Base-by-base conservation (phyloP, 2,329 filamentous ascomycete species). In the Alternaria conjuncta region DNA sequence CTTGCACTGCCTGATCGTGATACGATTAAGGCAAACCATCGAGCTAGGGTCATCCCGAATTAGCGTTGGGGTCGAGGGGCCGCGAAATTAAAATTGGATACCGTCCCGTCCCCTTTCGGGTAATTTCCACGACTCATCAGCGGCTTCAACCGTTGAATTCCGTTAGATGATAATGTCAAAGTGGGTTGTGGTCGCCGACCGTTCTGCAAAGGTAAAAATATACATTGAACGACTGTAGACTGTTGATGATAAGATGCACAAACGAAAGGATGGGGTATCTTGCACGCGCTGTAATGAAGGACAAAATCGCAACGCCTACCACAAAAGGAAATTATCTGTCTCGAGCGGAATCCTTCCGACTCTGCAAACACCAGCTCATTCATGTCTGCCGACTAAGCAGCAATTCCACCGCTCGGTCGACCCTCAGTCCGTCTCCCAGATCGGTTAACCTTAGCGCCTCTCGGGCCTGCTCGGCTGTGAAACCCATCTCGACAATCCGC, bases 401-500 rank as follows among this genome's bases (percentile, higher is more conserved):
- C 60, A 88, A 71, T 61, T 87, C 84, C 21, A 89, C 84, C 0
- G 88, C 88, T 5, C 84, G 82, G 68, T 88, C 83, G 10, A 87
- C 81, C 60, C 88, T 81, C 65, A 90, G 78, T 1, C 86, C 86
- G 66, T 88, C 86, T 0, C 87, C 88, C 13, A 83, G 84, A 73
- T 90, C 88, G 6, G 87, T 90, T 68, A 85, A 83, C 44, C 84
- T 83, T 18, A 90, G 77, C 18, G 88, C 88, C 70, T 85, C 83
- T 61, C 85, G 84, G 8, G 87, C 87, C 65, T 88, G 82, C 18
- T 83, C 82, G 15, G 84, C 79, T 8, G 82, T 82, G 67, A 90
- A 90, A 0, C 88, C 88, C 75, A 90, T 86, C 36, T 88, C 84
- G 6, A 89, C 86, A 60, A 90, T 85, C 45, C 83, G 80, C 50